Evolutionary conservation across 495 filamentous ascomycete species (phyloP).

Genomic region (Neurospora sp.): DNA sequence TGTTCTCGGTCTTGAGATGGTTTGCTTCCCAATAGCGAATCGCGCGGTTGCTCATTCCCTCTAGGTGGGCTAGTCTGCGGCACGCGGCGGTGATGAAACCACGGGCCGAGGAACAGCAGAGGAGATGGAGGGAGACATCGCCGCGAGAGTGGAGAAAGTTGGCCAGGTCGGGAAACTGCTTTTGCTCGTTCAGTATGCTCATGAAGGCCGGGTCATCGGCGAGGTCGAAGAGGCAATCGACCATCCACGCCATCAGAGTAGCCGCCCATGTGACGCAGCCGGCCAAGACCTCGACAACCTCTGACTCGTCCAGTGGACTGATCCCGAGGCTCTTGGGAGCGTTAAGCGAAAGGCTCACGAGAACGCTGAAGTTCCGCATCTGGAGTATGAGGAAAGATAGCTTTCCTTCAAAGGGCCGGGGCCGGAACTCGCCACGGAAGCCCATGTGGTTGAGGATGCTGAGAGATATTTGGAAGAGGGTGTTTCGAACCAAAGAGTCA

Average conservation of each 20-base stretch:
- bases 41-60: conserved; percentile 27
- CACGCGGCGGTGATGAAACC: conserved; percentile 59
- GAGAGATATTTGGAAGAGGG: conserved; percentile 55
- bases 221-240: conserved; percentile 56
- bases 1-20: conserved; percentile 9
- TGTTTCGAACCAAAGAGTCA: conserved; percentile 59
- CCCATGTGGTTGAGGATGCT: conserved; percentile 61
- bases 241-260: conserved; percentile 57
- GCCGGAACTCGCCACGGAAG: conserved; percentile 47
- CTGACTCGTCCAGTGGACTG: conserved; percentile 54
- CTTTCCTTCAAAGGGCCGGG: conserved; percentile 53
- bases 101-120: conserved; percentile 64
- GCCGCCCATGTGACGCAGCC: conserved; percentile 55
- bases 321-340: conserved; percentile 27
- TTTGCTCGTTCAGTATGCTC: conserved; percentile 27
- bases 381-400: conserved; percentile 66
- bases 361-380: conserved; percentile 57
- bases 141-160: conserved; percentile 32
- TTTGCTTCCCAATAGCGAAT: conserved; percentile 28
- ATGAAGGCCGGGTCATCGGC: conserved; percentile 43
- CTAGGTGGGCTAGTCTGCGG: conserved; percentile 46
- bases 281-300: conserved; percentile 45
- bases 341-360: conserved; percentile 52
- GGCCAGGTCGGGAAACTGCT: conserved; percentile 40
- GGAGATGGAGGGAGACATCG: conserved; percentile 52